phyloP scores from a whole-genome alignment of 2,329 filamentous ascomycete species.

The Cladorrhinum sp. region DNA sequence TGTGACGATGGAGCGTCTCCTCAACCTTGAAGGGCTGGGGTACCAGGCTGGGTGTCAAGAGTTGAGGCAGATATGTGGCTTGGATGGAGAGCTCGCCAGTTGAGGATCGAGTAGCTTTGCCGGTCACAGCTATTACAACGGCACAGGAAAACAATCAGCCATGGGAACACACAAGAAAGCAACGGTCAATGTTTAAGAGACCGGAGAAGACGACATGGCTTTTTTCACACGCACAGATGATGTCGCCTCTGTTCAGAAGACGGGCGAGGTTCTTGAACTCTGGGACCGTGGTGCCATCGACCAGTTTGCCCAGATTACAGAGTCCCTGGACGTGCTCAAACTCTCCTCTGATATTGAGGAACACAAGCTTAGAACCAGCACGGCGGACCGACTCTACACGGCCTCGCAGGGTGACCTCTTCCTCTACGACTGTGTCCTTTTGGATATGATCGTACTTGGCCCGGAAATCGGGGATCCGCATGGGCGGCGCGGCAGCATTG shows the following conservation, averaged over 20 bases:
- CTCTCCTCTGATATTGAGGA: conserved; percentile 76
- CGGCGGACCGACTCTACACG: conserved; percentile 70
- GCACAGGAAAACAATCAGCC: conserved; percentile 5
- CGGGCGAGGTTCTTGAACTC: conserved; percentile 61
- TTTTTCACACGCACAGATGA: conserved; percentile 62
- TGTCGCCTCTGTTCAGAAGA: conserved; percentile 75
- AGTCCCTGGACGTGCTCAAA: conserved; percentile 72
- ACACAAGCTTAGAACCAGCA: conserved; percentile 74
- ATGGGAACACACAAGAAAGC: not conserved
- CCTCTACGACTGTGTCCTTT: conserved; percentile 23
- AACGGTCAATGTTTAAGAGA: conserved; percentile 19
- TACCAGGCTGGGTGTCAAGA: conserved; percentile 76
- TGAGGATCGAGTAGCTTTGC: conserved; percentile 65
- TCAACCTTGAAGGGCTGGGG: conserved; percentile 69
- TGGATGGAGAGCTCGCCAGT: conserved; percentile 75
- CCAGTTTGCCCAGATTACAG: conserved; percentile 60
- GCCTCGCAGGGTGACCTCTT: conserved; percentile 41
- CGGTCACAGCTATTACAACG: conserved; percentile 57
- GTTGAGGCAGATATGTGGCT: conserved; percentile 63
- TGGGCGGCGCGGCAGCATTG: conserved; percentile 28
- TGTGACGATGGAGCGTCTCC: conserved; percentile 74
- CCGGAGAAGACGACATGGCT: conserved; percentile 9
- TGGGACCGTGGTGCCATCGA: conserved; percentile 34
- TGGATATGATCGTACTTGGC: conserved; percentile 32
- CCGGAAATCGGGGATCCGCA: conserved; percentile 40